These are phyloP conservation scores for Fusarium anthophilum DNA, from an alignment of 2,329 filamentous ascomycete genomes.

Conservation along the genomic window DNA sequence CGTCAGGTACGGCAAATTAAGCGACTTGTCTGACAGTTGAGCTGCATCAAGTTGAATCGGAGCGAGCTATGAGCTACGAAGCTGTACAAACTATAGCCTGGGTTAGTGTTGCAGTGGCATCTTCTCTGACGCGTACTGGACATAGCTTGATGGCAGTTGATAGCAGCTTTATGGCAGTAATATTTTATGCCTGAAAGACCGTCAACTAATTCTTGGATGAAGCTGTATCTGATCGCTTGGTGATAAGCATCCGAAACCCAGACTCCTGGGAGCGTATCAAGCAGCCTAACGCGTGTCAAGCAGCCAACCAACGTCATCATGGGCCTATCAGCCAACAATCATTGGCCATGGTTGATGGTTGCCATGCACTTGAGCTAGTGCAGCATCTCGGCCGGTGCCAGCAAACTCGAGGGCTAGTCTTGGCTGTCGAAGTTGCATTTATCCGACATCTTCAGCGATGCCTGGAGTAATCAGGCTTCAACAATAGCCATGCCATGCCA, in stretches of 20 bases:
- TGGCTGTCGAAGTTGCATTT: conserved; percentile 20
- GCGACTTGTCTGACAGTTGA: neutral
- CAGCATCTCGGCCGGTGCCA: conserved; percentile 14
- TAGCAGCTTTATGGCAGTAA: conserved; percentile 13
- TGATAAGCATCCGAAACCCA: neutral
- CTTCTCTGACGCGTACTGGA: neutral
- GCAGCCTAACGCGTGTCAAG: neutral
- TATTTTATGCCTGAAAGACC: neutral
- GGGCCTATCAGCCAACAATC: neutral
- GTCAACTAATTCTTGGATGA: neutral
- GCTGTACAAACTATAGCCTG: neutral
- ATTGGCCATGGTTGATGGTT: conserved; percentile 7
- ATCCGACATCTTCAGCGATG: conserved; percentile 12
- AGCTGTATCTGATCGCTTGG: conserved; percentile 2
- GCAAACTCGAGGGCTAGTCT: conserved; percentile 3
- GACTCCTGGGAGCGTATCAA: conserved; percentile 2
- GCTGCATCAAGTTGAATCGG: neutral
- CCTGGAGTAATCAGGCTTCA: neutral
- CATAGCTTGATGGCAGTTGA: neutral
- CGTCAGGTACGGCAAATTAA: neutral
- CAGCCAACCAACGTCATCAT: conserved; percentile 15
- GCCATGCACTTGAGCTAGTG: conserved; percentile 10
- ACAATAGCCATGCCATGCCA: neutral
- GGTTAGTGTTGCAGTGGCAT: neutral
- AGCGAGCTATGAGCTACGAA: neutral